Conservation (phyloP, 192 early-diverging fungal species). For the Spizellomyces sp. region DNA sequence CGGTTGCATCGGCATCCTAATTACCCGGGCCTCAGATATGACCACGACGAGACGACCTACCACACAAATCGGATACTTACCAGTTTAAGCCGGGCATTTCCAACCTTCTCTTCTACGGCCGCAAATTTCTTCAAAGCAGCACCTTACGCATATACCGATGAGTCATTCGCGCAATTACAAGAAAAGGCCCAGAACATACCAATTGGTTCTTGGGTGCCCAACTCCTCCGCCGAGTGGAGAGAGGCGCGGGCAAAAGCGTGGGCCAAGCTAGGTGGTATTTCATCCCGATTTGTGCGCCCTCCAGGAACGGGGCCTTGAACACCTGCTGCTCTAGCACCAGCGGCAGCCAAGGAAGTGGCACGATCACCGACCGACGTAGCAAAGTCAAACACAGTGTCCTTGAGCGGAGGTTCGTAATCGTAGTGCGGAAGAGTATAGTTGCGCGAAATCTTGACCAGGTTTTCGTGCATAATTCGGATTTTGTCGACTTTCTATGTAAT, state of each 20-base stretch:
- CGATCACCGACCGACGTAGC: slow-evolving; percentile 66
- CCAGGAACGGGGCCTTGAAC: slow-evolving; percentile 15
- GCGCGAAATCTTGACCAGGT: slow-evolving; percentile 73
- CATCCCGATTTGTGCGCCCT: slow-evolving; percentile 19
- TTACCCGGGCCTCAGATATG: neutral
- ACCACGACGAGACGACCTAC: neutral
- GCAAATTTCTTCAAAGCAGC: slow-evolving; percentile 86
- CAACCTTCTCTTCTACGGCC: slow-evolving; percentile 82
- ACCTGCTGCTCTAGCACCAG: slow-evolving; percentile 46
- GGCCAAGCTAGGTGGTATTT: slow-evolving; percentile 49
- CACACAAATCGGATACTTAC: slow-evolving; percentile 11
- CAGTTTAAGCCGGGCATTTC: slow-evolving; percentile 68
- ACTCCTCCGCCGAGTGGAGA: slow-evolving; percentile 61
- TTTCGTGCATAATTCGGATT: slow-evolving; percentile 66
- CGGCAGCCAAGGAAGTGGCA: slow-evolving; percentile 57
- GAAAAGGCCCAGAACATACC: slow-evolving; percentile 30
- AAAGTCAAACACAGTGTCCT: slow-evolving; percentile 74
- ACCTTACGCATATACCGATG: slow-evolving; percentile 35
- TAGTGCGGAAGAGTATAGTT: slow-evolving; percentile 75
- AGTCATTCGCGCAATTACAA: neutral
- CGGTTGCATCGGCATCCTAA: slow-evolving; percentile 69
- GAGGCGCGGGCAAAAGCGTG: slow-evolving; percentile 79
- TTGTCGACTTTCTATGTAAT: slow-evolving; percentile 72
- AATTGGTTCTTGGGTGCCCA: slow-evolving; percentile 83
- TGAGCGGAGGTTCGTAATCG: slow-evolving; percentile 71